Conservation (phyloP, 768 basidiomycete genomes). For the Inosperma sp. region DNA sequence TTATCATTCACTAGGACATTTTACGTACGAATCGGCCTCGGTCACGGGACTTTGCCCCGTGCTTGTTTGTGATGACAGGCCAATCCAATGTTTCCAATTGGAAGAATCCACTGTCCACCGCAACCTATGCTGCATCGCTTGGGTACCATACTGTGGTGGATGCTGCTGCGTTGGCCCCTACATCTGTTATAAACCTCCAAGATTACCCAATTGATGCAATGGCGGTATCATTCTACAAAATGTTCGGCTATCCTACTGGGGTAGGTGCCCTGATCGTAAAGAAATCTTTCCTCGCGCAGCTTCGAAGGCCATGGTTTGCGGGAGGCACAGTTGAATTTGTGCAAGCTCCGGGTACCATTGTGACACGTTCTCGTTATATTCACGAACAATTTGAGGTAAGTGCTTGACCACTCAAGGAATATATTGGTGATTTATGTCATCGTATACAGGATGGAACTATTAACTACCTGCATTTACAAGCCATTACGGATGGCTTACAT, state of each 20-base stretch:
- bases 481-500: conserved; percentile 73
- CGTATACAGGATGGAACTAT: conserved; percentile 73
- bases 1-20: too few species aligned
- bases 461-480: conserved; percentile 72
- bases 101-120: conserved; percentile 63
- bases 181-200: conserved; percentile 60
- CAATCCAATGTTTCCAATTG: conserved; percentile 80
- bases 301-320: conserved; percentile 79
- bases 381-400: conserved; percentile 79
- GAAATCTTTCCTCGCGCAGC: conserved; percentile 54
- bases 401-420: neutral
- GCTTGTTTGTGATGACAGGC: conserved; percentile 71
- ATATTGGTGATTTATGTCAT: conserved; percentile 1
- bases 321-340: conserved; percentile 81
- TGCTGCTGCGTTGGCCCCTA: conserved; percentile 75
- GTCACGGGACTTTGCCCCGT: conserved; percentile 41
- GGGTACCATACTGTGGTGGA: conserved; percentile 78
- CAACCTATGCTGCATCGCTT: conserved; percentile 57
- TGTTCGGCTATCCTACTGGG: conserved; percentile 86
- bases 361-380: conserved; percentile 53
- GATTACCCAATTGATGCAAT: conserved; percentile 74
- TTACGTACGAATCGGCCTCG: conserved; percentile 48
- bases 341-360: conserved; percentile 70
- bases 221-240: conserved; percentile 84
- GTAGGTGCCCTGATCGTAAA: conserved; percentile 76